phyloP scores from a whole-genome alignment of 78 protist genomes.

The Emiliania huxleyi region DNA sequence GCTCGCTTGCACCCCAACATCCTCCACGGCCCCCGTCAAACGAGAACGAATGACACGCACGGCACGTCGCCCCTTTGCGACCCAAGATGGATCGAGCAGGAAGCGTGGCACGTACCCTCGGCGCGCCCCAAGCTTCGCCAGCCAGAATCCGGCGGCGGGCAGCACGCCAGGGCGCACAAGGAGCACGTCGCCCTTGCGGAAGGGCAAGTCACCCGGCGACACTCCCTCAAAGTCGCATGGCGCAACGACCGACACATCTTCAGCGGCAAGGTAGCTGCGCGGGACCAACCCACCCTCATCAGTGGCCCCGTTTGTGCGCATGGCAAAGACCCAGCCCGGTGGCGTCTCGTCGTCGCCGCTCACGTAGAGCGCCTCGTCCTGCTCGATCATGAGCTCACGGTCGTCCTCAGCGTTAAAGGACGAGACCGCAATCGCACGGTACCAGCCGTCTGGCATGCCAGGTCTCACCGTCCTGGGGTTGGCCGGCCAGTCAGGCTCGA shows the following conservation, averaged over 20 bases:
- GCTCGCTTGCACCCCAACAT: too few species aligned
- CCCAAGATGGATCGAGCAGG: too few species aligned
- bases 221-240: background rate
- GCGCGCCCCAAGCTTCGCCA: background rate
- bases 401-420: background rate
- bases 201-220: background rate
- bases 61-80: too few species aligned
- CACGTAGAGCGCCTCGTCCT: background rate
- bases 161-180: background rate
- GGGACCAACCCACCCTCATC: background rate
- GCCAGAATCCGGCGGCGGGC: background rate
- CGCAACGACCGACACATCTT: background rate
- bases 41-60: too few species aligned
- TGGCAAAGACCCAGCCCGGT: background rate
- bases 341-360: background rate
- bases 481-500: background rate
- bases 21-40: too few species aligned
- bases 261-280: background rate
- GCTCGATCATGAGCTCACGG: too few species aligned
- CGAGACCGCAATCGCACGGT: background rate
- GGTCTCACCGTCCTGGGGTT: background rate
- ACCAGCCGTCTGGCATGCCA: background rate
- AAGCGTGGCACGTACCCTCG: background rate
- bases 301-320: background rate
- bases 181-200: background rate